These are phyloP conservation scores for Diophrys sp. DNA, from an alignment of 73 alveolate genomes.

Conservation along the genomic window DNA sequence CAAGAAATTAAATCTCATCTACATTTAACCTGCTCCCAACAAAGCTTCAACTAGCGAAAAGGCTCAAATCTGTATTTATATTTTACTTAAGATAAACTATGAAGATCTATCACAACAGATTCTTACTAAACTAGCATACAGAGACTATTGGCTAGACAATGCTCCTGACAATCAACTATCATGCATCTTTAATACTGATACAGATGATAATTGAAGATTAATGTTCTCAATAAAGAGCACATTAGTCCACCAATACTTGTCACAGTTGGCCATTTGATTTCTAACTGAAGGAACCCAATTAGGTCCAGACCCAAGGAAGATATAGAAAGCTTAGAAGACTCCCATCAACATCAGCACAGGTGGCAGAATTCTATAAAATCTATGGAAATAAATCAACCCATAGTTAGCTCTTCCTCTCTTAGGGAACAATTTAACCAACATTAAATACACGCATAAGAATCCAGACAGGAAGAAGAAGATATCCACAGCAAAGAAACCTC, in stretches of 20 bases:
- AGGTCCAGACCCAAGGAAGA: conserved; percentile 48
- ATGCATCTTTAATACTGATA: no score
- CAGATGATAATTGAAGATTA: no score
- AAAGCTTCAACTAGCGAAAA: no score
- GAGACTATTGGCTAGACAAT: no score
- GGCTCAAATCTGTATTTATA: no score
- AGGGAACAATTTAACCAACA: neutral
- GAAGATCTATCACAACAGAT: no score
- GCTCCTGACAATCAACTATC: no score
- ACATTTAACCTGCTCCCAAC: no score
- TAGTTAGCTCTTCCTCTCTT: conserved; percentile 10
- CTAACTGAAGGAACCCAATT: conserved; percentile 13
- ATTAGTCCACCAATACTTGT: conserved; percentile 35
- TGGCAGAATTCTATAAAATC: conserved; percentile 9
- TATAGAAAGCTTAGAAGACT: conserved; percentile 9
- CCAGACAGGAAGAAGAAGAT: conserved; percentile 13
- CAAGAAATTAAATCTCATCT: no score
- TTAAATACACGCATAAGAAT: neutral
- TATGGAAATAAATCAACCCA: conserved; percentile 19
- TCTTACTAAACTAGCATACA: no score
- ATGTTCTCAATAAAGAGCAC: conserved; percentile 14
- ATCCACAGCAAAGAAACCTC: conserved; percentile 24
- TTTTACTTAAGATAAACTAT: no score
- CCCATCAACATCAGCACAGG: conserved; percentile 13
- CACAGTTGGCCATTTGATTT: conserved; percentile 8